These are phyloP conservation scores for Amaranthus tricolor DNA, from an alignment of 179 eudicot genomes.

Conservation along the genomic window DNA sequence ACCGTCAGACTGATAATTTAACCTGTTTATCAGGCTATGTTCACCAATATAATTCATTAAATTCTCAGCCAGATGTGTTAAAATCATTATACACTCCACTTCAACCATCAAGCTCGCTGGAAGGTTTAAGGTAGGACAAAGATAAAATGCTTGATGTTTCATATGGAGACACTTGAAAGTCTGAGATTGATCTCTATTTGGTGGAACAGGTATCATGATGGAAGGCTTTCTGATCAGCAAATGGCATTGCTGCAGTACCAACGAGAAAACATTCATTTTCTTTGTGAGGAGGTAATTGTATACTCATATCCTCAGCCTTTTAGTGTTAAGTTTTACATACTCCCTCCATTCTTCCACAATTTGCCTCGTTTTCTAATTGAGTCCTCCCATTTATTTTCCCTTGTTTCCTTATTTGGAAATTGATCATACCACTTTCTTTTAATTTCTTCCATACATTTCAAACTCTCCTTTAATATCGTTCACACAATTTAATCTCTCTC, in stretches of 20 bases:
- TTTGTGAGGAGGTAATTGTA: slow-evolving; percentile 84
- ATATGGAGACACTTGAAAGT: background rate
- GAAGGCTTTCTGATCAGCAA: slow-evolving; percentile 97
- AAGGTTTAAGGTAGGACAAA: slow-evolving; percentile 69
- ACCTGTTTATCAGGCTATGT: slow-evolving; percentile 57
- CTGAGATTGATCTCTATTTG: slow-evolving; percentile 6
- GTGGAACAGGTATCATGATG: slow-evolving; percentile 77
- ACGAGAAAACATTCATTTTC: slow-evolving; percentile 91
- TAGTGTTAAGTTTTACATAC: no score
- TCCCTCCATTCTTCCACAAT: no score
- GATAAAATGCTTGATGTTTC: background rate
- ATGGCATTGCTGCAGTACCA: slow-evolving; percentile 98
- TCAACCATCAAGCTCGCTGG: slow-evolving; percentile 83
- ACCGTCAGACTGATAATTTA: background rate
- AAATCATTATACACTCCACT: slow-evolving; percentile 94
- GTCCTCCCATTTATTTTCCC: no score
- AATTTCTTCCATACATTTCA: no score
- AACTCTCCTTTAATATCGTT: no score
- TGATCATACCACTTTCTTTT: no score
- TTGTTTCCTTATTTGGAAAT: no score
- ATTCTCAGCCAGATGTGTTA: slow-evolving; percentile 93
- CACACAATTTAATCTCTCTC: no score
- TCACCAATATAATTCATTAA: slow-evolving; percentile 86
- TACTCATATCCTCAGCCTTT: background rate
- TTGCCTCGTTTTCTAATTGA: no score